phyloP scores from a whole-genome alignment of 2,329 filamentous ascomycete species.

The Diaporthe capsici region DNA sequence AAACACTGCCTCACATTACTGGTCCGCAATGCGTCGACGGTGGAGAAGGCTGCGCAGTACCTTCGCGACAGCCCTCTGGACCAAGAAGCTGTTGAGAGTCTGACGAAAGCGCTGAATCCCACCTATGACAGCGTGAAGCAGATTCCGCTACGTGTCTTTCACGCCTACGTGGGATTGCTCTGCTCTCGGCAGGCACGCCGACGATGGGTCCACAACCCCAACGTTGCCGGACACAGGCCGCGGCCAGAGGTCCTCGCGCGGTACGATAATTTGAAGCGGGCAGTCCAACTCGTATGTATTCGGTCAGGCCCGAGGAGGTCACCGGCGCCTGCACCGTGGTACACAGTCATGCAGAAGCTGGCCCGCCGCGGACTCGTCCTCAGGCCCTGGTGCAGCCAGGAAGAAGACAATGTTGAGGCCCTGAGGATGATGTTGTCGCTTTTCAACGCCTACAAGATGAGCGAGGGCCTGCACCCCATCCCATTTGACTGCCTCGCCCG shows the following conservation, averaged over 20 bases:
- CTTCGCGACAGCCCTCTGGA: slow-evolving; percentile 60
- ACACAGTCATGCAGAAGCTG: slow-evolving; percentile 57
- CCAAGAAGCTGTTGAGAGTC: slow-evolving; percentile 31
- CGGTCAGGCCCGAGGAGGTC: slow-evolving; percentile 46
- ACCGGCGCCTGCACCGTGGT: slow-evolving; percentile 54
- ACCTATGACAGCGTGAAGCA: slow-evolving; percentile 45
- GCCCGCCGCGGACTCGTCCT: slow-evolving; percentile 52
- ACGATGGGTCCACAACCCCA: slow-evolving; percentile 30
- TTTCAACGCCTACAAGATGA: slow-evolving; percentile 47
- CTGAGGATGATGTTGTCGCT: slow-evolving; percentile 52
- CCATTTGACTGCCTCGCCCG: slow-evolving; percentile 55
- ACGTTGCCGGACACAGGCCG: slow-evolving; percentile 1
- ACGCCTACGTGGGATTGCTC: slow-evolving; percentile 67
- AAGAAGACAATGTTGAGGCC: slow-evolving; percentile 49
- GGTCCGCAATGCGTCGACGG: slow-evolving; percentile 64
- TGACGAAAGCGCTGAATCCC: slow-evolving; percentile 44
- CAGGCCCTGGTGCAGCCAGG: slow-evolving; percentile 42
- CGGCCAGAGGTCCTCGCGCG: slow-evolving; percentile 1
- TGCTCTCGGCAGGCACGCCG: slow-evolving; percentile 47
- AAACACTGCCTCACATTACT: slow-evolving; percentile 68
- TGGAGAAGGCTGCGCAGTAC: slow-evolving; percentile 64
- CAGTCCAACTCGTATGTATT: slow-evolving; percentile 51
- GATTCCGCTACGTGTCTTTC: slow-evolving; percentile 57
- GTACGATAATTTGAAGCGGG: slow-evolving; percentile 49
- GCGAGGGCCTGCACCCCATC: slow-evolving; percentile 51